A percentile compares a stretch with the other conserved stretches of the same genome.
phyloP scores from a whole-genome alignment of 768 basidiomycete species.

The Agrocybe praecox region DNA sequence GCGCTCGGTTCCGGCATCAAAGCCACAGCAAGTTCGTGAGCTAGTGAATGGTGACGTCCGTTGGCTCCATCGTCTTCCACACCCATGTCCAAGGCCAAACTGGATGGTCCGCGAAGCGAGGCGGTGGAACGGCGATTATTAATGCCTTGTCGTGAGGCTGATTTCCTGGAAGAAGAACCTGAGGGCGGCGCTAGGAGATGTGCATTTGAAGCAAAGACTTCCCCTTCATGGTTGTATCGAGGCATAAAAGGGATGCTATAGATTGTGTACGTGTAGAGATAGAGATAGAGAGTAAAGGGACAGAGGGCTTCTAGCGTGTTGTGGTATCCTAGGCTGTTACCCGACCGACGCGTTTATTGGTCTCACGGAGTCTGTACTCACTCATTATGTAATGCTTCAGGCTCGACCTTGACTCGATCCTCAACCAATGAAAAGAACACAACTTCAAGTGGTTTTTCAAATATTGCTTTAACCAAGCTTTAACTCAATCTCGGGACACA shows the following conservation, averaged over 20 bases:
- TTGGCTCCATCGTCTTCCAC: constrained; percentile 42
- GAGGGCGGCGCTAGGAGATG: constrained; percentile 33
- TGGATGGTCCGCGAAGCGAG: constrained; percentile 49
- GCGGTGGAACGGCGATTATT: constrained; percentile 49
- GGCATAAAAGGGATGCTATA: constrained; percentile 26
- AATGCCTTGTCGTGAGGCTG: constrained; percentile 35
- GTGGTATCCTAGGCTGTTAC: no score
- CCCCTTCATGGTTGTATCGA: constrained; percentile 32
- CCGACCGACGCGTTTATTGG: no score
- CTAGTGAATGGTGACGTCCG: constrained; percentile 63
- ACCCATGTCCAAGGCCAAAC: constrained; percentile 34
- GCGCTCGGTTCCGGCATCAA: constrained; percentile 85
- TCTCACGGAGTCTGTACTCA: no score
- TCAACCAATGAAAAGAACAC: no score
- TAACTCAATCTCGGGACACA: no score
- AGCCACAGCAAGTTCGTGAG: constrained; percentile 85
- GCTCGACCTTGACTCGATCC: no score
- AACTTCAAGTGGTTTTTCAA: no score
- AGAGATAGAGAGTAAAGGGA: constrained; percentile 1
- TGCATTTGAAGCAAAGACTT: constrained; percentile 28
- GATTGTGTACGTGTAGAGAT: constrained; percentile 4
- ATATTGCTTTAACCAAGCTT: no score
- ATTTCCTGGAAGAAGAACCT: constrained; percentile 30
- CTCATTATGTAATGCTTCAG: no score
- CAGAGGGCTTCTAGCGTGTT: no score